Evolutionary conservation across 2,329 filamentous ascomycete species (phyloP).

Genomic region (Sporothrix humicola): DNA sequence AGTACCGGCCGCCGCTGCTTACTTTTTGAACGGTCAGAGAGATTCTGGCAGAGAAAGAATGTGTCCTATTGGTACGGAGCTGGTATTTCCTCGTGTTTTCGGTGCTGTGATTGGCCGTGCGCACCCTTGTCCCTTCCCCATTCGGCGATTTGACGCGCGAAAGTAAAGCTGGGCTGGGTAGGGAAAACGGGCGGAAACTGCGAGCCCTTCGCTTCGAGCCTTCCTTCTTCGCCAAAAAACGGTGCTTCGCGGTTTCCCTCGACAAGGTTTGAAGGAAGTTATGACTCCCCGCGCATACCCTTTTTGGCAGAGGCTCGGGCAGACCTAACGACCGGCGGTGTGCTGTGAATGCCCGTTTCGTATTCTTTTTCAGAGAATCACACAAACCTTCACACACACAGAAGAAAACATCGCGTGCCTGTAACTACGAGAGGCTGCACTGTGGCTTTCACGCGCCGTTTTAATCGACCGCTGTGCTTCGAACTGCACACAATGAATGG

Average conservation of each 20-base stretch:
- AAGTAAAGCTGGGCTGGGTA: neutral
- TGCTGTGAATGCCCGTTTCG: neutral
- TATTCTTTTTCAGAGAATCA: neutral
- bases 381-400: neutral
- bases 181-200: conserved; percentile 11
- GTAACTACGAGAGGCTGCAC: neutral
- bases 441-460: neutral
- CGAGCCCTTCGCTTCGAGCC: neutral
- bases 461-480: neutral
- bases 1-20: conserved; percentile 24
- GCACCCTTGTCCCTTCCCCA: neutral
- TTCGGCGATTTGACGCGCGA: neutral
- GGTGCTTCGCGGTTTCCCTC: neutral
- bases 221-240: conserved; percentile 4
- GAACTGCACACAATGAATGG: neutral
- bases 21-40: conserved; percentile 7
- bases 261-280: neutral
- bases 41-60: neutral
- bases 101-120: conserved; percentile 7
- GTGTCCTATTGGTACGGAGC: conserved; percentile 11
- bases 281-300: neutral
- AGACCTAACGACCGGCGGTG: conserved; percentile 12
- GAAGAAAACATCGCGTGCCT: neutral
- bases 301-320: conserved; percentile 7
- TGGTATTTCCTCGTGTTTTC: neutral